Evolutionary conservation across 371 early-diverging fungal genomes (phyloP), one percentile per base, ranked within the genome.

Genomic region (Rhizopus delemar): DNA sequence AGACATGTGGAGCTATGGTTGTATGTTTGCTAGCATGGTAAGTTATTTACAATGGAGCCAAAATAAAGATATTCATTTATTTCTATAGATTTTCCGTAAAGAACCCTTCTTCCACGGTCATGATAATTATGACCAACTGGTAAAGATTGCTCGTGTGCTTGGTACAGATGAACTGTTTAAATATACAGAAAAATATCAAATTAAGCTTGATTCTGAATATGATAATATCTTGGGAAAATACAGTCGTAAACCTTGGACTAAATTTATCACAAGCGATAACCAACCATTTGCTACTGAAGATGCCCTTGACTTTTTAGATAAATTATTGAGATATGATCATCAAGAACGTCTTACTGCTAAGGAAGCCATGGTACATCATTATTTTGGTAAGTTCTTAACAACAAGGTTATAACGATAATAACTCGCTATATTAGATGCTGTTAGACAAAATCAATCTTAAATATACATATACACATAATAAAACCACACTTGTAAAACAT

Each of bases 1-100:
- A 60, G 99, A 99, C 70, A 90, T 99, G 90, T 99, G 99, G 99
- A 94, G 96, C 71, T 87, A 97, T 66, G 99, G 99, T 11, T 98
- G 99, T 75, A 97, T 99, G 94, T 92, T 99, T 77, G 99, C 98
- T 22, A 90, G 93, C 74, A 96, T 98, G 89, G 33, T 39, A 39
- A 53, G 13, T 8, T 41, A n/a, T 11, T n/a, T 5, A 41, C 8
- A 34, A 34, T 16, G 28, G 31, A 28, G 31, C 12, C 28, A 4
- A n/a, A 0, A 3, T 8, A 2, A 5, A 12, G 2, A 46, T 32
- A 29, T 2, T 11, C 6, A 39, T 28, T 15, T 29, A 31, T 22
- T 16, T 34, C 12, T 79, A 77, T 54, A 93, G 92, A 95, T 99
- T 39, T 98, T 97, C 89, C 91, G 94, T 68, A 96, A 94, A 77